Evolutionary conservation across 306 rosid genomes (phyloP).

Genomic region (Albizia julibrissin): DNA sequence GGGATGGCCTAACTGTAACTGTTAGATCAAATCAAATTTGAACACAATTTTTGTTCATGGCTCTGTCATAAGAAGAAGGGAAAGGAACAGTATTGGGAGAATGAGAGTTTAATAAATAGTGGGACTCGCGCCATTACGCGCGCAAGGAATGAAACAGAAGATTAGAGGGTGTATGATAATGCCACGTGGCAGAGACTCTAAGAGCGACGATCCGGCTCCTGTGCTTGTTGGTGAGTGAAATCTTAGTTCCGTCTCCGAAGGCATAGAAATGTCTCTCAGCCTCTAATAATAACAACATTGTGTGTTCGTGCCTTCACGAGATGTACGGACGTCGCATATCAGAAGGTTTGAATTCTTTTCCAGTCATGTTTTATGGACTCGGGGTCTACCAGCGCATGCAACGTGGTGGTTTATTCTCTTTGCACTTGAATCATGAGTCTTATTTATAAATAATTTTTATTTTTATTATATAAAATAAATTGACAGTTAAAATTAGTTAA

Average conservation of each 20-base stretch:
- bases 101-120: constrained; percentile 5
- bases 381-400: not conserved
- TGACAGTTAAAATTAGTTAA: no score
- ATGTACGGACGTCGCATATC: not conserved
- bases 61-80: constrained; percentile 21
- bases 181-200: constrained; percentile 6
- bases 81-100: constrained; percentile 36
- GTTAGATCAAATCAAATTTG: not conserved
- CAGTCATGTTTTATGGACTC: not conserved
- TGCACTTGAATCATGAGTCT: no score
- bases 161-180: not conserved
- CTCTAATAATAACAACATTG: not conserved
- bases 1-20: not conserved
- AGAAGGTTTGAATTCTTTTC: not conserved
- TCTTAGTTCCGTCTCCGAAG: not conserved
- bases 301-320: not conserved
- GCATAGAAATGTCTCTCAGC: not conserved
- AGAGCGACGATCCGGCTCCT: not conserved
- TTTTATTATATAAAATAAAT: no score
- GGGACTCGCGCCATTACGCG: not conserved
- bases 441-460: no score
- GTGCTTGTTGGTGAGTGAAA: not conserved
- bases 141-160: no score
- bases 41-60: not conserved
- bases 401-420: no score